A percentile compares a stretch with the other conserved stretches of the same genome.
Evolutionary conservation across 2,329 filamentous ascomycete genomes (phyloP).

Genomic region (Trichoderma asperellum): DNA sequence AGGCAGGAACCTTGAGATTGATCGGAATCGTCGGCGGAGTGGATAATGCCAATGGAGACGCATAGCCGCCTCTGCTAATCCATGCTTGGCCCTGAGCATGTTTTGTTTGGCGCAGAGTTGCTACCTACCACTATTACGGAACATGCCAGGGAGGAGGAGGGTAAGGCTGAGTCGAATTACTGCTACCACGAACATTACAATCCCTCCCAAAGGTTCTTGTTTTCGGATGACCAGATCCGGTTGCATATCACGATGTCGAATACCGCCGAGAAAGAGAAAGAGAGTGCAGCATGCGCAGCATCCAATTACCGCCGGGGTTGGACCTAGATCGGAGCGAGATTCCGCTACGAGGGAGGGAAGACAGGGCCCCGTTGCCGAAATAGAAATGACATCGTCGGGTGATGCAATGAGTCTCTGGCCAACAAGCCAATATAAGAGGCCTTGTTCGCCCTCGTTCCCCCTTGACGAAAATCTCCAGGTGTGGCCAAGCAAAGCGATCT

Average conservation of each 20-base stretch:
- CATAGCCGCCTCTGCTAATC: not conserved
- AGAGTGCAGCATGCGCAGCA: slow-evolving; percentile 13
- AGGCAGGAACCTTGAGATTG: slow-evolving; percentile 12
- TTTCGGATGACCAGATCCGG: not conserved
- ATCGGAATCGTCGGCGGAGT: slow-evolving; percentile 25
- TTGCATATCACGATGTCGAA: not conserved
- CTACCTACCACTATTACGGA: not conserved
- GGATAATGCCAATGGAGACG: slow-evolving; percentile 8
- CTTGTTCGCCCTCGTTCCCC: not conserved
- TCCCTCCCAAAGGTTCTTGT: not conserved
- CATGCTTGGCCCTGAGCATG: slow-evolving; percentile 6
- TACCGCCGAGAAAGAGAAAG: slow-evolving; percentile 21
- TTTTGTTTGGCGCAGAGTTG: not conserved
- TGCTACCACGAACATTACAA: not conserved
- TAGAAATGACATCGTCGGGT: not conserved
- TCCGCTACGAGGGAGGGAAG: not conserved
- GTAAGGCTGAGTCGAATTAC: not conserved
- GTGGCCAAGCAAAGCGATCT: slow-evolving; percentile 25
- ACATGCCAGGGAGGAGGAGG: not conserved
- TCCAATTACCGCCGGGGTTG: slow-evolving; percentile 22
- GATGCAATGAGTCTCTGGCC: slow-evolving; percentile 1
- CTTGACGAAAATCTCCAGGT: not conserved
- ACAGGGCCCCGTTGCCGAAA: not conserved
- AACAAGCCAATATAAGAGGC: slow-evolving; percentile 12
- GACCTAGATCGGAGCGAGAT: slow-evolving; percentile 27